Evolutionary conservation across 768 basidiomycete genomes (phyloP).

Genomic region (Lenzites betulinus): DNA sequence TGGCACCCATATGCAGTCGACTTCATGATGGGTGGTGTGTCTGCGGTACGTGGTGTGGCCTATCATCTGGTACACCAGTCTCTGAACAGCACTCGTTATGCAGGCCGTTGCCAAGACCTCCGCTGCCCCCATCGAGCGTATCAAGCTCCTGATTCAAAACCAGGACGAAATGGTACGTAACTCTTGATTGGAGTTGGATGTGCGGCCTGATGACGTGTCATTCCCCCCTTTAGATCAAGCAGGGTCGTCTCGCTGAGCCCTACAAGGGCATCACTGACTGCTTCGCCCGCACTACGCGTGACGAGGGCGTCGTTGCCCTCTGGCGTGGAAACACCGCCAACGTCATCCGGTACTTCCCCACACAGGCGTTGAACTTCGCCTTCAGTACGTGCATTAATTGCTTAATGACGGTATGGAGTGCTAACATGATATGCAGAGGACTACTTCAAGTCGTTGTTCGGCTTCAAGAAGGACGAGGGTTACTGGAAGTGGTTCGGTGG

Average conservation of each 20-base stretch:
- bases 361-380: conserved; percentile 99
- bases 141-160: conserved; percentile 98
- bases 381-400: conserved; percentile 75
- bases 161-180: conserved; percentile 96
- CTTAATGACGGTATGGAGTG: background rate
- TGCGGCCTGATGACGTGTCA: conserved; percentile 1
- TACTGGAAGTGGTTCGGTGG: conserved; percentile 99
- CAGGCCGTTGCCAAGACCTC: conserved; percentile 98
- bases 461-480: conserved; percentile 96
- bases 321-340: conserved; percentile 99
- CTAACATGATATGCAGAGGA: conserved; percentile 65
- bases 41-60: conserved; percentile 61
- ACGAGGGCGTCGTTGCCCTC: conserved; percentile 93
- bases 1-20: conserved; percentile 57
- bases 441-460: conserved; percentile 98
- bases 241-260: conserved; percentile 93
- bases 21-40: conserved; percentile 97
- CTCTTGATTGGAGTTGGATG: background rate
- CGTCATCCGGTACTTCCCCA: conserved; percentile 99
- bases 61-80: background rate
- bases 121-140: conserved; percentile 99
- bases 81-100: conserved; percentile 28
- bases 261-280: conserved; percentile 98
- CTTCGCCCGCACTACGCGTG: conserved; percentile 87
- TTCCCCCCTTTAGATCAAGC: conserved; percentile 77